These are phyloP conservation scores for Arbutus unedo DNA, from an alignment of 148 eudicot species.

Conservation along the genomic window DNA sequence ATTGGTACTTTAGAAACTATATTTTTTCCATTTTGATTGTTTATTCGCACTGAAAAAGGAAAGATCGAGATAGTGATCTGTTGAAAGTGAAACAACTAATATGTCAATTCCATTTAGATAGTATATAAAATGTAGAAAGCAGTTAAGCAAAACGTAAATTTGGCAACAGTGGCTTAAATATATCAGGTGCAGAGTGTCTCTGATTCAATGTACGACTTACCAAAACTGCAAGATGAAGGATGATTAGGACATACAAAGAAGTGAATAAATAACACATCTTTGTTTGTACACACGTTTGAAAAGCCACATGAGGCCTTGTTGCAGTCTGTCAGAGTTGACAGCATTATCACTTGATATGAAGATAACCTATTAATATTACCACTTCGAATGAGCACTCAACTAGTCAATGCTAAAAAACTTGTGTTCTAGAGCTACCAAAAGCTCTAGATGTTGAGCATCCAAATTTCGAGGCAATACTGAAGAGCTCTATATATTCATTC, in stretches of 20 bases:
- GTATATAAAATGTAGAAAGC: background rate
- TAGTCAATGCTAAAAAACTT: background rate
- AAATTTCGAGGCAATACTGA: background rate
- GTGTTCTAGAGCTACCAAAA: background rate
- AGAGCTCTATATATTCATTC: background rate
- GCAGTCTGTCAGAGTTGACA: constrained; percentile 4
- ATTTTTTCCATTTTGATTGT: background rate
- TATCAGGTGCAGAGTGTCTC: background rate
- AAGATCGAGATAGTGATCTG: background rate
- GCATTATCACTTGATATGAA: background rate
- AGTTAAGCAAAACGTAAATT: background rate
- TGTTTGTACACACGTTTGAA: background rate
- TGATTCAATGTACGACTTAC: background rate
- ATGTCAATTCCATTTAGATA: background rate
- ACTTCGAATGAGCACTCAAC: background rate
- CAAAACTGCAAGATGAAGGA: background rate
- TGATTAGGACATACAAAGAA: background rate
- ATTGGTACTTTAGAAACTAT: background rate
- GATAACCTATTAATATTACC: background rate
- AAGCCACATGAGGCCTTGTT: background rate
- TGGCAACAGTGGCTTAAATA: background rate
- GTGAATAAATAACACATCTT: background rate
- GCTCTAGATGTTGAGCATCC: background rate
- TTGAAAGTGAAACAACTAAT: background rate
- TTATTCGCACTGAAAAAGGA: background rate